Evolutionary conservation across 805 yeast species (phyloP).

Genomic region (Lipomyces chichibuensis): DNA sequence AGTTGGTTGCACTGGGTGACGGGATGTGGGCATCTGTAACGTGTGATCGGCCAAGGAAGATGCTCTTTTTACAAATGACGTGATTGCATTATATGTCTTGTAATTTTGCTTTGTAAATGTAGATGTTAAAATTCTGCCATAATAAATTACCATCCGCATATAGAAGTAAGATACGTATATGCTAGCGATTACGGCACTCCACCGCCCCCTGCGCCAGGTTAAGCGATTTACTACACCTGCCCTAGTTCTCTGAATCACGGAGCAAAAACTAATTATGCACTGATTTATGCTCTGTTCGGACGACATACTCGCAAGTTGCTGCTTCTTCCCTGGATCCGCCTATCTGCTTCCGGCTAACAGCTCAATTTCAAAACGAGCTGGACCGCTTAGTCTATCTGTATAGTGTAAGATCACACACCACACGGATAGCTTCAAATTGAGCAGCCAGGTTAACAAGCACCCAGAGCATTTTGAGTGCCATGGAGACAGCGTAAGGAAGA

Average conservation of each 20-base stretch:
- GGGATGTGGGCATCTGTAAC: not conserved
- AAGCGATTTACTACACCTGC: no score
- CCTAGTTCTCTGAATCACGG: no score
- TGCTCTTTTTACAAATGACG: not conserved
- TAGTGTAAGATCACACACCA: not conserved
- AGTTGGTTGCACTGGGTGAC: conserved; percentile 33
- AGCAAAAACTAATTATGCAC: no score
- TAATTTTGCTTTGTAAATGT: no score
- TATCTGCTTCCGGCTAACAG: not conserved
- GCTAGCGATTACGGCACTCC: no score
- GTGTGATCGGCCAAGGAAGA: not conserved
- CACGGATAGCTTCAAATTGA: not conserved
- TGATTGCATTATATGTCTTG: no score
- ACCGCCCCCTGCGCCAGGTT: no score
- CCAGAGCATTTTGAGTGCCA: not conserved
- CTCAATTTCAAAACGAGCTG: not conserved
- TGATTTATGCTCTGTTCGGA: no score
- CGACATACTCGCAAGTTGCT: not conserved
- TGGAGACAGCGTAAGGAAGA: not conserved
- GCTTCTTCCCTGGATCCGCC: not conserved
- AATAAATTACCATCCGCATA: no score
- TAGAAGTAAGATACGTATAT: no score
- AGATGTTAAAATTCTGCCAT: no score
- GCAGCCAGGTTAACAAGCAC: not conserved
- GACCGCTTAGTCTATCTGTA: not conserved